Evolutionary conservation across 2,329 filamentous ascomycete genomes (phyloP), one percentile per base, ranked within the genome.

Genomic region (Exophiala lecanii-corni): DNA sequence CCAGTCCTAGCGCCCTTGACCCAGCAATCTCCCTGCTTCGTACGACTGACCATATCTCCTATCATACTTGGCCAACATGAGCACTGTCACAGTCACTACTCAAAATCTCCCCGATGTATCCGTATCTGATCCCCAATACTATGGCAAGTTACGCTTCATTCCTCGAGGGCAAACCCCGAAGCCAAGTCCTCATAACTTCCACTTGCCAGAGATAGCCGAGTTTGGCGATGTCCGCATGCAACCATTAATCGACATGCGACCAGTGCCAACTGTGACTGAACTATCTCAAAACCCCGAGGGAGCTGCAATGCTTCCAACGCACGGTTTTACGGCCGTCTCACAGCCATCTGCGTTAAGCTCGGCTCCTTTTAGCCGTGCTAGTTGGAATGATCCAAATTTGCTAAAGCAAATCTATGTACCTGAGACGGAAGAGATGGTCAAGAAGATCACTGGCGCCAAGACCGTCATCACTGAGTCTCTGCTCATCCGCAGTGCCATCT

Each of bases 381-480:
- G 41, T 41, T 59, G 55, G 56, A 56, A 54, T 15, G 41, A 59
- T 34, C 46, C 50, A 17, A 23, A 41, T 2, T 20, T 58, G 15
- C 41, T 60, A 9, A 58, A 50, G 46, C 13, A 49, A 10, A 19
- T 47, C 26, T 57, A 59, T 36, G 48, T 61, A 3, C 53, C 56
- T 3, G 59, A 59, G 36, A 53, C 51, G 9, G 54, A 51, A 36
- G 47, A 53, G 7, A 47, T 59, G 52, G 40, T 61, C 10, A 55
- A 55, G 36, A 39, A 49, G 34, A 44, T 60, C 37, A 61, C 57
- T 3, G 58, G 58, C 13, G 57, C 53, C 10, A 57, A 55, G 31
- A 54, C 45, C 12, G 55, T 57, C 4, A 43, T 59, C 32, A 54
- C 53, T 32, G 57, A 59, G 31, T 39, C 50, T n/a, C 45, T 56